Base-by-base conservation (phyloP, 1,284 basidiomycete species). In the Xerocomus amazonicus region DNA sequence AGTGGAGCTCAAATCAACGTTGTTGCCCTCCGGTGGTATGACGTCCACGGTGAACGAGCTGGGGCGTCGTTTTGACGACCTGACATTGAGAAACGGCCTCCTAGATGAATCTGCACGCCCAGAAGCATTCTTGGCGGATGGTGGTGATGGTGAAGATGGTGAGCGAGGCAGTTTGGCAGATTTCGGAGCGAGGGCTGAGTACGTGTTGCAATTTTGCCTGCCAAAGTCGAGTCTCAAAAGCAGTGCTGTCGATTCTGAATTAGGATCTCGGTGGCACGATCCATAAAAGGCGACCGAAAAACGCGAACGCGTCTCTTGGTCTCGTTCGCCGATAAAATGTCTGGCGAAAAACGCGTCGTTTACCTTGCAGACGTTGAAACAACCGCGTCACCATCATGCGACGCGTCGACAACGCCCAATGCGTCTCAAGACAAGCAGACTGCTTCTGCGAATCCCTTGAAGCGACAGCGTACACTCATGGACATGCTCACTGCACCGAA, bases 1-100 rank as follows among this genome's bases (percentile, higher is more conserved):
- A 59, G 87, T 90, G n/a, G 88, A 89, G 60, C 86, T 90, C 82
- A 87, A 82, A 57, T 82, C 87, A 56, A 81, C 55, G 52, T 60
- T 57, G 56, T 62, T 66, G 32, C 56, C 50, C 32, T 62, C 56
- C 13, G 62, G 60, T 16, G 53, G 69, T 47, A 60, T 57, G 43
- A 57, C 55, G 29, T 65, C 56, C 45, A 50, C 50, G 33, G 45
- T 56, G 37, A 56, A 49, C n/a, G 59, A 54, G 27, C 43, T 63
- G n/a, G 69, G 70, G 48, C 68, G 71, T 32, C 69, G 62, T 52
- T 69, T 69, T 27, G 66, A 67, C 29, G 73, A 61, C 45, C 70
- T 67, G 53, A 59, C 67, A 60, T 68, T 73, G 49, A 68, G 66
- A 45, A 61, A 62, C 39, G 66, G 59, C 57, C 68, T 73, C 58